Evolutionary conservation across 441 rosid genomes (phyloP), one percentile per base, ranked within the genome.

Genomic region (Aquilaria agallochum): DNA sequence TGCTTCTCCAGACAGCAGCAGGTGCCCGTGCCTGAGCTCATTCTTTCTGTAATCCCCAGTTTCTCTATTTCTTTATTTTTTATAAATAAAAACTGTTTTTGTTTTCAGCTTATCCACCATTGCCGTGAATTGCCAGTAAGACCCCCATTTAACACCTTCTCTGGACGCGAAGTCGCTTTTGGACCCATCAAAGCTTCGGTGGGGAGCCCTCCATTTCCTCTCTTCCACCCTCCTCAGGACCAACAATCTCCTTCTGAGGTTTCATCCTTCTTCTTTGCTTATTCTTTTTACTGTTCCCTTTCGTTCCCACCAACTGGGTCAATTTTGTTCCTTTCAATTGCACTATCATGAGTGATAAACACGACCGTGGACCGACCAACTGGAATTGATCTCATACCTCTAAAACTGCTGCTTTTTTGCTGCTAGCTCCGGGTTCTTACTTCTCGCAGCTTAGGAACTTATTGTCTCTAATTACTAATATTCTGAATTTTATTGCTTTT

Each of bases 131-230:
- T 42, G 61, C 69, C 60, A 45, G 46, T 71, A 59, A 55, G 70
- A 11, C 69, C 75, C 67, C 66, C 7, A 30, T 66, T 78, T 54
- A 49, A 57, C 11, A 59, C 11, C 63, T 68, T 56, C 20, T 64
- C 62, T 61, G 11, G 31, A 64, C 68, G 50, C 61, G 46, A 33
- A 56, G 42, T 67, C 7, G 45, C 9, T 8, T 40, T 40, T 40
- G 47, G 55, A 72, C 80, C 80, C 72, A 70, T 78, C 53, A 78
- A 50, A 60, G 69, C 80, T 54, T 65, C 79, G 20, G 67, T 75
- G 54, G 74, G 69, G 63, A 64, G 75, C 10, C 69, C 69, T 66
- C 63, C 76, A 15, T 78, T 72, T 50, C 80, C 83, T 55, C 62
- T 78, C 45, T 70, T 78, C 59, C 73, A 75, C 7, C 53, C 83